A percentile compares a stretch with the other conserved stretches of the same genome.
These are phyloP conservation scores for Daldinia grandis DNA, from an alignment of 495 filamentous ascomycete genomes.

Conservation along the genomic window DNA sequence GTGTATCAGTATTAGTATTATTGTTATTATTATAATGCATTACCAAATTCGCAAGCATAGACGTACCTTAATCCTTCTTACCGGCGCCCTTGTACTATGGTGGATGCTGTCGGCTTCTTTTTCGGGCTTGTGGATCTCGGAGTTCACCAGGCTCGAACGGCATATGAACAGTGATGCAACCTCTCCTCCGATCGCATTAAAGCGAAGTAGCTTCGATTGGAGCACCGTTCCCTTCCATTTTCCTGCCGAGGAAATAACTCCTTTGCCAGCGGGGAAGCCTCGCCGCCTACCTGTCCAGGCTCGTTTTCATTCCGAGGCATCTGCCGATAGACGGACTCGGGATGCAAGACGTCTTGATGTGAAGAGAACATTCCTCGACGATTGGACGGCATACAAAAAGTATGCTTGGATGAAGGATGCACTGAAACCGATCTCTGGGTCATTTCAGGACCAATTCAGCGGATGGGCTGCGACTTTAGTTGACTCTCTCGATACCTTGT, in stretches of 20 bases:
- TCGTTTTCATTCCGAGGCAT: slow-evolving; percentile 64
- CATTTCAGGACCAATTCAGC: slow-evolving; percentile 74
- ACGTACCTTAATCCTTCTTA: slow-evolving; percentile 16
- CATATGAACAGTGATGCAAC: slow-evolving; percentile 45
- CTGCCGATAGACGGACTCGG: slow-evolving; percentile 59
- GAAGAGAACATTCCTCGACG: slow-evolving; percentile 70
- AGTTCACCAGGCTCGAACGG: slow-evolving; percentile 39
- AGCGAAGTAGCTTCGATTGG: slow-evolving; percentile 62
- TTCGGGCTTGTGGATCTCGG: slow-evolving; percentile 19
- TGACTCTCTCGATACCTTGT: slow-evolving; percentile 85
- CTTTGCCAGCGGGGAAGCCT: slow-evolving; percentile 63
- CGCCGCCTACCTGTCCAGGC: slow-evolving; percentile 74
- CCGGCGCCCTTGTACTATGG: slow-evolving; percentile 29
- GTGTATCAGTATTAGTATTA: too few relatives aligned
- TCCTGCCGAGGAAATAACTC: slow-evolving; percentile 64
- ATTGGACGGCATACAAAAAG: slow-evolving; percentile 79
- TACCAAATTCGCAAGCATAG: slow-evolving; percentile 10
- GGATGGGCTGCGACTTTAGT: slow-evolving; percentile 93
- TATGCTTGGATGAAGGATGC: slow-evolving; percentile 86
- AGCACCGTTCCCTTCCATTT: slow-evolving; percentile 64
- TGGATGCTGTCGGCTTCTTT: slow-evolving; percentile 32
- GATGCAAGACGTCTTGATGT: slow-evolving; percentile 68
- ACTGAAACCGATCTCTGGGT: slow-evolving; percentile 69
- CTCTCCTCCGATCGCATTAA: background rate
- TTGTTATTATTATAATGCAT: slow-evolving; percentile 17